phyloP scores from a whole-genome alignment of 176 grass and related monocot species.

The Leersia perrieri region DNA sequence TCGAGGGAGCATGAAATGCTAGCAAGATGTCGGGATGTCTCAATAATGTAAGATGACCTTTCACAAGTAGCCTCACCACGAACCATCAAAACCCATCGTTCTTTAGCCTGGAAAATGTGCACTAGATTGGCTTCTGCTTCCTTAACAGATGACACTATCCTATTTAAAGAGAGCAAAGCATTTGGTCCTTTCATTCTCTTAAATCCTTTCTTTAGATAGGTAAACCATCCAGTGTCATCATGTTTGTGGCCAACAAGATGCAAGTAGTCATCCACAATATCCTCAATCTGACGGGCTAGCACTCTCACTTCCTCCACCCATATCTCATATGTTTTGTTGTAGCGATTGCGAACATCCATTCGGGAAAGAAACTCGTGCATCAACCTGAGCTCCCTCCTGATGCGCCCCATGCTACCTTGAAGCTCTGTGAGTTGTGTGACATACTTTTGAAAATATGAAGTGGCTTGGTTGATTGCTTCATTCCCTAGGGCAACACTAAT shows the following conservation, averaged over 20 bases:
- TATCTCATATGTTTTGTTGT: neutral
- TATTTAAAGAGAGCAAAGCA: neutral
- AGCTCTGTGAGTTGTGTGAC: neutral
- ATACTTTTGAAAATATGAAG: neutral
- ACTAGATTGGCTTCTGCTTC: neutral
- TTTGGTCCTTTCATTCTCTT: neutral
- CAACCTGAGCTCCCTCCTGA: neutral
- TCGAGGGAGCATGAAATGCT: neutral
- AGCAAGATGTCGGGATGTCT: neutral
- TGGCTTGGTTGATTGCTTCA: neutral
- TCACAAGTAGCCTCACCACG: too few species aligned
- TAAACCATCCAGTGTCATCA: neutral
- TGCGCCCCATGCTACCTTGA: neutral
- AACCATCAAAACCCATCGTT: neutral
- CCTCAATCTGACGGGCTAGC: neutral
- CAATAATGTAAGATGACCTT: too few species aligned
- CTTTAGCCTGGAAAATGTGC: neutral
- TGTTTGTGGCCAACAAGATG: constrained; percentile 2
- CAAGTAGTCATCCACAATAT: neutral
- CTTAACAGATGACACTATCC: neutral
- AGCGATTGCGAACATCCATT: neutral
- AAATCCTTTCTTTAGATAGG: neutral
- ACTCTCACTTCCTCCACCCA: neutral
- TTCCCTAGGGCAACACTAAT: neutral
- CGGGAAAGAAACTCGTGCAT: neutral